Evolutionary conservation across 2,329 filamentous ascomycete genomes (phyloP), one percentile per base, ranked within the genome.

Genomic region (Thermothelomyces thermophilus): DNA sequence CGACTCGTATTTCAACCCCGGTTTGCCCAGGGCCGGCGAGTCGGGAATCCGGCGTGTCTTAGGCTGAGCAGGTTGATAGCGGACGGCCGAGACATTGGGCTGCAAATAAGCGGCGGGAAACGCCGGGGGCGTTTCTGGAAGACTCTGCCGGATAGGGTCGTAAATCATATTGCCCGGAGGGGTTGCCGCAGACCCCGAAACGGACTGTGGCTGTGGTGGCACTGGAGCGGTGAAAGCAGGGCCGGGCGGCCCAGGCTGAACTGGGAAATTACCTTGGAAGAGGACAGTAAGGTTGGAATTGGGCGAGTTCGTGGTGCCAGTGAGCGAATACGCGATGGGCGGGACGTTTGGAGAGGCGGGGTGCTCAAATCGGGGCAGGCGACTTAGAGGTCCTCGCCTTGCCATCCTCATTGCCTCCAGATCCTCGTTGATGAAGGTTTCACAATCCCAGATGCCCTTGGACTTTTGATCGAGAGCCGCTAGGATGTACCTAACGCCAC

Each of bases 381-480:
- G 69, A 17, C 64, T 66, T 5, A 72, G 64, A 46, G 68, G 80
- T 64, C 62, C 65, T 50, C 64, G 69, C 1, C 67, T 75, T 3
- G 75, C 70, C 22, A 73, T 68, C 56, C 84, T 78, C 3, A 80
- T 81, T 61, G 80, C 84, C 63, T 89, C 87, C 66, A 87, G 87
- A 64, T 95, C 89, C 63, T 94, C 88, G 1, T 68, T 70, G 0
- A 79, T 82, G 55, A 75, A 82, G 0, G 79, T 82, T 61, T 83
- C 80, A 52, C 77, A 89, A 60, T 95, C 88, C 67, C 84, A 87
- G 33, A 91, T 87, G 1, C 89, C 89, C 64, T 91, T 89, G 13
- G 87, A 83, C 64, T 93, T 93, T 59, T 94, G 89, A 59, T 94
- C 87, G 10, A 95, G 71, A 0, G 89, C 87, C 0, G 87, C 91